A percentile compares a stretch with the other conserved stretches of the same genome.
phyloP scores from a whole-genome alignment of 441 rosid genomes.

The Omphalea diandra region DNA sequence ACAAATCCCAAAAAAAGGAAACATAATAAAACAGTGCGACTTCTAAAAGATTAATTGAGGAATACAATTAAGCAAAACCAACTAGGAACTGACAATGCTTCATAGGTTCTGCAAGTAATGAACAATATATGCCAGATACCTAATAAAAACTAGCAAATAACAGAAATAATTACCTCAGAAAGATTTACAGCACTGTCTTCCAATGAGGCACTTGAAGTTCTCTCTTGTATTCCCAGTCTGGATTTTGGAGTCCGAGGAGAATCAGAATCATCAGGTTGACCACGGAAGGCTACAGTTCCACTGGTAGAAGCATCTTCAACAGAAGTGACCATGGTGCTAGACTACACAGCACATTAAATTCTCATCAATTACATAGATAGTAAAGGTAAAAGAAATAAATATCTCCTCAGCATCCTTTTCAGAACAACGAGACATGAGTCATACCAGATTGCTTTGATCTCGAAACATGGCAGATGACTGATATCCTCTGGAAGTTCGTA shows the following conservation, averaged over 20 bases:
- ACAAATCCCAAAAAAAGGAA: neutral
- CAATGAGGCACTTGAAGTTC: slow-evolving; percentile 72
- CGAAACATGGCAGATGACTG: slow-evolving; percentile 55
- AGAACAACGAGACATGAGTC: slow-evolving; percentile 12
- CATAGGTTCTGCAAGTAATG: neutral
- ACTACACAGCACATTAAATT: slow-evolving; percentile 59
- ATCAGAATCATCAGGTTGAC: slow-evolving; percentile 77
- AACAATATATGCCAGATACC: slow-evolving; percentile 1
- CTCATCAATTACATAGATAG: slow-evolving; percentile 37
- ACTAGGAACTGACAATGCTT: neutral
- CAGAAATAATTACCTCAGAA: slow-evolving; percentile 71
- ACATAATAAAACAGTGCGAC: neutral
- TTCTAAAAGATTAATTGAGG: neutral
- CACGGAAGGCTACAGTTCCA: slow-evolving; percentile 92
- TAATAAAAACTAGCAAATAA: slow-evolving; percentile 7
- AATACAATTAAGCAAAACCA: neutral
- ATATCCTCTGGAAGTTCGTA: slow-evolving; percentile 74
- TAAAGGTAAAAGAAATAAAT: slow-evolving; percentile 20
- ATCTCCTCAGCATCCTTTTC: slow-evolving; percentile 16
- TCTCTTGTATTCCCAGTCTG: slow-evolving; percentile 80
- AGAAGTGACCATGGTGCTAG: slow-evolving; percentile 59
- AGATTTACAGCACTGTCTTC: slow-evolving; percentile 94
- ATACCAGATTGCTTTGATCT: slow-evolving; percentile 68
- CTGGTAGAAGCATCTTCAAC: slow-evolving; percentile 88
- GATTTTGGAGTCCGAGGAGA: slow-evolving; percentile 92